Evolutionary conservation across 306 rosid genomes (phyloP).

Genomic region (Albizia julibrissin): DNA sequence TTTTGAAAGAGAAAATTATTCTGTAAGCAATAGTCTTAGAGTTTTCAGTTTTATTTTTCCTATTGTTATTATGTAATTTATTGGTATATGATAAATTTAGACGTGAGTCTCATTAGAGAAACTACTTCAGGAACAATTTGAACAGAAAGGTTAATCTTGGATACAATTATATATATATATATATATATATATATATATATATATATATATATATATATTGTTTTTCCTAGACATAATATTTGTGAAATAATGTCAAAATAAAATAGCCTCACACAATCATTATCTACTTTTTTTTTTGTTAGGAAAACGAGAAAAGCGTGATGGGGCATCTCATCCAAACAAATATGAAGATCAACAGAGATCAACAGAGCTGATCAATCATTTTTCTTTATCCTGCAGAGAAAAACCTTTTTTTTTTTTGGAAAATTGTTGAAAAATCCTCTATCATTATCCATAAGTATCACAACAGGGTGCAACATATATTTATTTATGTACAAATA

Average conservation of each 20-base stretch:
- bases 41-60: not conserved
- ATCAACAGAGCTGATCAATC: not conserved
- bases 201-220: not conserved
- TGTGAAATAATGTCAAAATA: not conserved
- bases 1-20: not conserved
- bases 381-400: no score
- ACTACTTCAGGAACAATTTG: not conserved
- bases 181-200: no score
- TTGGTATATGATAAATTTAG: not conserved
- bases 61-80: not conserved
- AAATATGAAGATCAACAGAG: not conserved
- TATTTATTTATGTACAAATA: no score
- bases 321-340: slow-evolving; percentile 34
- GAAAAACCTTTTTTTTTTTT: no score
- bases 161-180: no score
- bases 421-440: no score
- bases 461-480: no score
- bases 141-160: not conserved
- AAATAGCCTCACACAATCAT: not conserved
- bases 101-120: not conserved
- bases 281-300: not conserved
- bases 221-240: not conserved
- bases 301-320: slow-evolving; percentile 40
- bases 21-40: no score
- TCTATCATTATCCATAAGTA: no score